Evolutionary conservation across 306 rosid species (phyloP).

Genomic region (Prunus davidiana): DNA sequence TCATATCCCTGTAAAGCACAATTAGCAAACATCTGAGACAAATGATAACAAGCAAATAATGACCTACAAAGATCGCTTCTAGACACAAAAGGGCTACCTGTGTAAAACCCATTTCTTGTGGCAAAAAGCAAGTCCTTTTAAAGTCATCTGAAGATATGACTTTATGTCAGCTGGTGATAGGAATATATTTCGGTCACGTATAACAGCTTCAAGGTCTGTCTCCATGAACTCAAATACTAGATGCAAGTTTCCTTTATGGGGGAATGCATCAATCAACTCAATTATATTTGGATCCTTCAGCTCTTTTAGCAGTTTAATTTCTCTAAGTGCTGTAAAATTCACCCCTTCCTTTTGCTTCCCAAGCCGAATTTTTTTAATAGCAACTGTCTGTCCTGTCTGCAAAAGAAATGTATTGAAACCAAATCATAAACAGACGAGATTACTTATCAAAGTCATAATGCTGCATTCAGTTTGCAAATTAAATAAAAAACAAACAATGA

Average conservation of each 20-base stretch:
- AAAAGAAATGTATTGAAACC: constrained; percentile 25
- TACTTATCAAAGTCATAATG: background rate
- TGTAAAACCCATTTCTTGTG: constrained; percentile 97
- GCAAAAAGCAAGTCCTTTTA: constrained; percentile 85
- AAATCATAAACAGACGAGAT: background rate
- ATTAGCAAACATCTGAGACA: constrained; percentile 24
- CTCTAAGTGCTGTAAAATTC: constrained; percentile 90
- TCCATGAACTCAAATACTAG: constrained; percentile 98
- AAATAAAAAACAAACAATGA: background rate
- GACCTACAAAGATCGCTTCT: background rate
- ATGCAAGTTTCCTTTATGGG: constrained; percentile 91
- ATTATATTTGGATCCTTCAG: constrained; percentile 78
- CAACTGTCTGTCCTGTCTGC: constrained; percentile 92
- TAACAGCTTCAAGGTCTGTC: constrained; percentile 97
- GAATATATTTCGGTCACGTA: constrained; percentile 83
- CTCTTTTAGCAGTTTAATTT: constrained; percentile 85
- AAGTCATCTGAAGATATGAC: constrained; percentile 87
- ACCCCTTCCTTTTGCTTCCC: constrained; percentile 98
- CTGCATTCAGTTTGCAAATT: background rate
- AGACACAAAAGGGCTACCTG: constrained; percentile 45
- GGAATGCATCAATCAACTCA: constrained; percentile 87
- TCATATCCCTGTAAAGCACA: constrained; percentile 81
- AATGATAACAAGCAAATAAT: constrained; percentile 15
- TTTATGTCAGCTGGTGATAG: constrained; percentile 90
- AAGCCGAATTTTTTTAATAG: constrained; percentile 91